Base-by-base conservation (phyloP, 1,139 yeast species). In the Sugiyamaella paludigena region DNA sequence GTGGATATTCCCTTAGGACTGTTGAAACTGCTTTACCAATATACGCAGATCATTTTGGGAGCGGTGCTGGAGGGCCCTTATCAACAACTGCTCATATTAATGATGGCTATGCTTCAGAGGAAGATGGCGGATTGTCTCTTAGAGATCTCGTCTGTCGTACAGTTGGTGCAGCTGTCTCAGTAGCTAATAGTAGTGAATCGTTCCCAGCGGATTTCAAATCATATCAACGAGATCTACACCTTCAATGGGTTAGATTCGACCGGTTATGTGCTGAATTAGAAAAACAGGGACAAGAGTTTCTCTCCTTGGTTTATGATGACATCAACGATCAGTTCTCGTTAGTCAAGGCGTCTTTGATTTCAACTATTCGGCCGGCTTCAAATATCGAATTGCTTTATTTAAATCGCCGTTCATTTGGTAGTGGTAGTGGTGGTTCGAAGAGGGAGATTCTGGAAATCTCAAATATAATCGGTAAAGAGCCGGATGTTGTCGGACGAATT, bases 211-310 rank as follows among this genome's bases (percentile, higher is more conserved):
- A 59, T 36, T 58, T 48, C 40, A 37, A 49, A n/a, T 60, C 61
- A 10, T 65, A 66, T 50, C 61, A 62, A 28, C 48, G 59, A 1
- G 65, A 65, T 16, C 48, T 73, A 19, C 63, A 65, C 33, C 65
- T 62, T 35, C 77, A 76, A 53, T 84, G 91, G 88, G 68, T 74
- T 43, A 77, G 80, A 54, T 75, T 85, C 48, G 79, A 78, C 50
- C 73, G 83, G 2, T 68, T 84, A 32, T 83, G 91, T 62, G 81
- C 78, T 50, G 95, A 87, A 59, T 74, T 85, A 49, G 77, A 75
- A 52, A 81, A 77, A 47, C 74, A 75, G 45, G 73, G 80, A 35
- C 75, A 76, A 51, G 92, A 86, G 60, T 75, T 83, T 0, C 63
- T 80, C 26, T 67, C 75, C 1, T 54, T 79, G 12, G 68, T 66